A percentile compares a stretch with the other conserved stretches of the same genome.
Conservation (phyloP, 2,329 filamentous ascomycete genomes). For the Claviceps cyperi region DNA sequence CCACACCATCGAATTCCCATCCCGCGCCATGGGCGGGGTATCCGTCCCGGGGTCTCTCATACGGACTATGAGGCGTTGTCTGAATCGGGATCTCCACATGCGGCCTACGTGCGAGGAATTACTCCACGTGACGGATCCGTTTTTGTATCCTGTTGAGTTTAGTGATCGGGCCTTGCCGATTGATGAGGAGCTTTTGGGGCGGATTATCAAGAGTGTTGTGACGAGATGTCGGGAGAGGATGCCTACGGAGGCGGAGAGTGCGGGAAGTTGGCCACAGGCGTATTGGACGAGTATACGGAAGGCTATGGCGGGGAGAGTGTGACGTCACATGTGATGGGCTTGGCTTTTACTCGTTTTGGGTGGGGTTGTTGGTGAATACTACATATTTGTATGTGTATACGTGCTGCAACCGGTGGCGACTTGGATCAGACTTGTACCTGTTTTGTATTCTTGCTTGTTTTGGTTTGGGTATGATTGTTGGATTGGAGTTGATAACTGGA, state of each 20-base stretch:
- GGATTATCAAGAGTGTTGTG: constrained; percentile 50
- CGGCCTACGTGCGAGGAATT: constrained; percentile 51
- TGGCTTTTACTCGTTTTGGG: too few relatives aligned
- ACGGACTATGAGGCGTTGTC: constrained; percentile 46
- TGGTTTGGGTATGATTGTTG: background rate
- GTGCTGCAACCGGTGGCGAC: too few relatives aligned
- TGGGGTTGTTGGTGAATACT: too few relatives aligned
- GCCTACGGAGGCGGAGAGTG: constrained; percentile 42
- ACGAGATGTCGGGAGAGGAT: constrained; percentile 41
- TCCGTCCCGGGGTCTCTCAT: constrained; percentile 45
- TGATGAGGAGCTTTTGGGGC: constrained; percentile 45
- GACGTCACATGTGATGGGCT: background rate
- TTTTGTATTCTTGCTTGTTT: background rate
- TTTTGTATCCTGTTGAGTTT: constrained; percentile 47
- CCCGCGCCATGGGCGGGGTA: constrained; percentile 51
- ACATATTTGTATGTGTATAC: too few relatives aligned
- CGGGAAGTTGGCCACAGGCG: constrained; percentile 42
- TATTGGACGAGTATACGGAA: constrained; percentile 48
- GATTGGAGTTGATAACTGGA: background rate
- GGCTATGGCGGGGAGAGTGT: constrained; percentile 24
- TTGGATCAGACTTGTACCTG: background rate
- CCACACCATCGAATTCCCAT: constrained; percentile 58
- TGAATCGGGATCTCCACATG: constrained; percentile 46
- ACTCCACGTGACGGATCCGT: constrained; percentile 43
- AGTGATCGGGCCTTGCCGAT: constrained; percentile 41